Percentiles rank a stretch among this genome's conserved stretches.
Evolutionary conservation across 1,139 yeast genomes (phyloP).

Genomic region (Zygosaccharomyces pseudobailii): DNA sequence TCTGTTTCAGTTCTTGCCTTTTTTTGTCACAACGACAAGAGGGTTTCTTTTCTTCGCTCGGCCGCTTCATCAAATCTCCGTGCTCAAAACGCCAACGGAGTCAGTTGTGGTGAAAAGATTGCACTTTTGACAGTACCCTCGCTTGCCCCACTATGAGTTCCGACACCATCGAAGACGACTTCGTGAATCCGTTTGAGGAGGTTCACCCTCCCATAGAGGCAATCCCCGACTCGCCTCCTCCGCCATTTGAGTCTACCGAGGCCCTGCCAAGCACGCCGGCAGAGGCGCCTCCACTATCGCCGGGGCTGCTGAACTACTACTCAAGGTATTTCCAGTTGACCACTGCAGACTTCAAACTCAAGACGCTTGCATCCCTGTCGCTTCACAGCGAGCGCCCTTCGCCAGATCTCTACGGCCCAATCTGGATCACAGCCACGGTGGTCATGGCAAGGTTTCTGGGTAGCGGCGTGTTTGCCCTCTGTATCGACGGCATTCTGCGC

Average conservation of each 20-base stretch:
- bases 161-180: conserved; percentile 18
- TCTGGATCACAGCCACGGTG: conserved; percentile 30
- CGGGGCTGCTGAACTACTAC: conserved; percentile 27
- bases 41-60: neutral
- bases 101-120: too few relatives aligned
- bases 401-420: conserved; percentile 29
- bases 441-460: conserved; percentile 23
- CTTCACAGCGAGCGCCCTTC: neutral
- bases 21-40: neutral
- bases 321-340: conserved; percentile 27
- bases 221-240: neutral
- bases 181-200: conserved; percentile 13
- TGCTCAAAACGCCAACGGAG: too few relatives aligned
- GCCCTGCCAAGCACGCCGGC: neutral
- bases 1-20: neutral
- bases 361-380: conserved; percentile 1
- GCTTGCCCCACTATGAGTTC: conserved; percentile 1
- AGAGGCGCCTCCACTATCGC: neutral
- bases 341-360: conserved; percentile 17
- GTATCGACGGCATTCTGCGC: conserved; percentile 16
- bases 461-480: conserved; percentile 18
- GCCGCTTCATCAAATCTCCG: neutral
- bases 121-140: neutral
- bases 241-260: neutral
- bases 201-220: conserved; percentile 1